Evolutionary conservation across 2,329 filamentous ascomycete species (phyloP).

Genomic region (Penicillium frequentans): DNA sequence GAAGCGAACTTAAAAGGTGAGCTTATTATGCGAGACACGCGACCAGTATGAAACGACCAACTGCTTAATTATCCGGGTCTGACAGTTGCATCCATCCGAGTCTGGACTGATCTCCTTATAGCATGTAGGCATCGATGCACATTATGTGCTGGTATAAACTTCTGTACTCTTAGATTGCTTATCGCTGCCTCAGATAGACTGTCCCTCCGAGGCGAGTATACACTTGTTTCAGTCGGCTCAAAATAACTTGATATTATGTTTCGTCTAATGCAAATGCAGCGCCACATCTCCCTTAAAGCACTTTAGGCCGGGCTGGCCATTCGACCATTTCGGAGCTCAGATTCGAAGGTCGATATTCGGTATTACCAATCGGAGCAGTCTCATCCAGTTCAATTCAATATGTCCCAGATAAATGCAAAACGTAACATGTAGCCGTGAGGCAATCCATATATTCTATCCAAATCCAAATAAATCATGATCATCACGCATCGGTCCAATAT

Average conservation of each 20-base stretch:
- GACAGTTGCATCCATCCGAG: background rate
- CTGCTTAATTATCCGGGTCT: background rate
- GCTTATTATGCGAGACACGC: background rate
- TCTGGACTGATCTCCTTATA: no score
- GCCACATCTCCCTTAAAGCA: background rate
- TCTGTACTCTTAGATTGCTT: no score
- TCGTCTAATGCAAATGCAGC: no score
- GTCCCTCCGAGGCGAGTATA: no score
- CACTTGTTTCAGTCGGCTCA: no score
- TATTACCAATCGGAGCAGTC: background rate
- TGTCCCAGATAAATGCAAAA: background rate
- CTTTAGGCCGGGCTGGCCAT: background rate
- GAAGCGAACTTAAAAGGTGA: background rate
- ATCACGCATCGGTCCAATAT: background rate
- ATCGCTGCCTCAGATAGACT: no score
- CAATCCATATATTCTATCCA: background rate
- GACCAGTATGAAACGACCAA: background rate
- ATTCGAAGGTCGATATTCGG: background rate
- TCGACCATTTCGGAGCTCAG: background rate
- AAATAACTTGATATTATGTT: no score
- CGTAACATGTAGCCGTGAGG: background rate
- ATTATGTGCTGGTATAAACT: no score
- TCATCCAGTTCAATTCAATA: background rate
- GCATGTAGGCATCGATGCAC: no score
- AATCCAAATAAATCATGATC: background rate